Evolutionary conservation across 495 filamentous ascomycete genomes (phyloP).

Genomic region (Aspergillus panamensis): DNA sequence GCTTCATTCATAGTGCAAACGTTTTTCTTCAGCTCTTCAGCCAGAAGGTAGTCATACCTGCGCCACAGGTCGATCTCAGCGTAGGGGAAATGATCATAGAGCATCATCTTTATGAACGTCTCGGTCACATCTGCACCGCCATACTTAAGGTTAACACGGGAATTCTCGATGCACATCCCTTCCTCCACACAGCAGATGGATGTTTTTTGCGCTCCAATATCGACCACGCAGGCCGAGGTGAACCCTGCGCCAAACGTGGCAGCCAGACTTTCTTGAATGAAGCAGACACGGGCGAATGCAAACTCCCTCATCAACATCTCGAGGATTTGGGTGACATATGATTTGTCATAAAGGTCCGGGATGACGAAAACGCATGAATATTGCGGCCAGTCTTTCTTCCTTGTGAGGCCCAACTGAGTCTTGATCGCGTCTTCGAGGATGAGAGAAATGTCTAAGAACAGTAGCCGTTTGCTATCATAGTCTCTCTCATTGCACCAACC

Average conservation of each 20-base stretch:
- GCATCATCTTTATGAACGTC: slow-evolving; percentile 94
- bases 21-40: slow-evolving; percentile 91
- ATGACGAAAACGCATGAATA: slow-evolving; percentile 95
- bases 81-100: slow-evolving; percentile 92
- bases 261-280: slow-evolving; percentile 92
- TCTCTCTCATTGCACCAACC: slow-evolving; percentile 89
- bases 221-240: slow-evolving; percentile 87
- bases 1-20: slow-evolving; percentile 82
- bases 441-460: slow-evolving; percentile 80
- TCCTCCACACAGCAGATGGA: slow-evolving; percentile 97
- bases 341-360: slow-evolving; percentile 92
- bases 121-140: slow-evolving; percentile 92
- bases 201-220: slow-evolving; percentile 96
- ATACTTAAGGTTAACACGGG: slow-evolving; percentile 87
- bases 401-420: slow-evolving; percentile 71
- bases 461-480: slow-evolving; percentile 67
- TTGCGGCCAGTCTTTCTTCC: slow-evolving; percentile 75
- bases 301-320: slow-evolving; percentile 85
- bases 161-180: slow-evolving; percentile 90
- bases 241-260: slow-evolving; percentile 96
- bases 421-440: slow-evolving; percentile 85
- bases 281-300: slow-evolving; percentile 79
- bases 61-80: slow-evolving; percentile 85
- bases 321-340: slow-evolving; percentile 77
- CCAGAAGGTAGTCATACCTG: slow-evolving; percentile 87